Evolutionary conservation across 2,329 filamentous ascomycete genomes (phyloP).

Genomic region (Exophiala spinifera): DNA sequence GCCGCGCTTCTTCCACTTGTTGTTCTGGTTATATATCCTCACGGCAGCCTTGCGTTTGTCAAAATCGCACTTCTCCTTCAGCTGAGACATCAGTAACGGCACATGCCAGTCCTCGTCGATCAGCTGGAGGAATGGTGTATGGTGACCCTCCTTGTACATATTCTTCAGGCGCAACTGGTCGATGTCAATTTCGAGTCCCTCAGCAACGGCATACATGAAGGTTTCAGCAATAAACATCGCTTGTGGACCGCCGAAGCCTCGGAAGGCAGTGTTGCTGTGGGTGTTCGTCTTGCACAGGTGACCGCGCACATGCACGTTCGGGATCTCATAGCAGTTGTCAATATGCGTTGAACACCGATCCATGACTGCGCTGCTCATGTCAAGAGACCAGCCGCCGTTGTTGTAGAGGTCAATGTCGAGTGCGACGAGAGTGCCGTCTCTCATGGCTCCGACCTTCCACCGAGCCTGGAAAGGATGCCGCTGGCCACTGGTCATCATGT

Average conservation of each 20-base stretch:
- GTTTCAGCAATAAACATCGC: constrained; percentile 91
- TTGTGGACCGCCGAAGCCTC: constrained; percentile 93
- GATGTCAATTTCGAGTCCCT: constrained; percentile 77
- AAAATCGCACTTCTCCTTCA: constrained; percentile 74
- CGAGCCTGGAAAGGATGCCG: constrained; percentile 84
- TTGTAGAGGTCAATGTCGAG: constrained; percentile 89
- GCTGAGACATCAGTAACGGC: constrained; percentile 90
- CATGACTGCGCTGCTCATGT: constrained; percentile 71
- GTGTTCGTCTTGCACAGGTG: constrained; percentile 93
- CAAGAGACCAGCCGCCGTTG: constrained; percentile 79
- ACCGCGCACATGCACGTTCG: constrained; percentile 79
- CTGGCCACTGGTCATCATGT: constrained; percentile 88
- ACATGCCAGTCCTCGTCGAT: constrained; percentile 85
- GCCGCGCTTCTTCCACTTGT: constrained; percentile 95
- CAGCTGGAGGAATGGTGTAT: constrained; percentile 87
- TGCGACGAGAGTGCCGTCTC: constrained; percentile 86
- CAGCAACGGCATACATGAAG: constrained; percentile 87
- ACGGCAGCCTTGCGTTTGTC: constrained; percentile 65
- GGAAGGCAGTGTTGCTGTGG: constrained; percentile 95
- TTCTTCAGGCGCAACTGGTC: constrained; percentile 83
- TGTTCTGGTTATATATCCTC: constrained; percentile 72
- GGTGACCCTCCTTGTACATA: constrained; percentile 73
- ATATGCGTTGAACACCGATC: constrained; percentile 83
- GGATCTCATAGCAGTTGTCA: constrained; percentile 85
- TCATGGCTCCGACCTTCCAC: constrained; percentile 93